Conservation (phyloP, 257 asterid species). For the Rauvolfia tetraphylla region DNA sequence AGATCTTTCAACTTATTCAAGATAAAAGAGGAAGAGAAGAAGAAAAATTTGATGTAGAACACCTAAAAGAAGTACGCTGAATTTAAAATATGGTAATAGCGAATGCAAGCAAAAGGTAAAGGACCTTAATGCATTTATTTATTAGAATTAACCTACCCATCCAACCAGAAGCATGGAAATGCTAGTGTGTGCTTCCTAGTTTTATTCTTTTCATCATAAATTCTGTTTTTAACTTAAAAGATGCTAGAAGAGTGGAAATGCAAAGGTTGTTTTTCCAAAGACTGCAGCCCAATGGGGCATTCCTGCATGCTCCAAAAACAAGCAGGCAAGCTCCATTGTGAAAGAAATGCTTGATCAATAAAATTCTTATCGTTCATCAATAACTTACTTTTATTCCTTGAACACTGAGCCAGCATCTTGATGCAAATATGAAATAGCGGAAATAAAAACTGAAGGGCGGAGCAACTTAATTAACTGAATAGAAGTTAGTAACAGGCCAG, state of each 20-base stretch:
- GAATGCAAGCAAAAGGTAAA: too few relatives aligned
- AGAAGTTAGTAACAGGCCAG: not conserved
- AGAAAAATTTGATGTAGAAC: too few relatives aligned
- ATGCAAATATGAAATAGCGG: not conserved
- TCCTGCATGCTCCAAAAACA: not conserved
- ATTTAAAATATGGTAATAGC: too few relatives aligned
- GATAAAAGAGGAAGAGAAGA: too few relatives aligned
- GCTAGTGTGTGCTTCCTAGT: not conserved
- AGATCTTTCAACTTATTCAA: too few relatives aligned
- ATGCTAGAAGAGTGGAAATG: not conserved
- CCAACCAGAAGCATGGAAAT: too few relatives aligned
- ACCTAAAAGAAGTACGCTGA: too few relatives aligned
- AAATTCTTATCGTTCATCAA: not conserved
- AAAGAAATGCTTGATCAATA: not conserved
- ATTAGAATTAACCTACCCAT: too few relatives aligned
- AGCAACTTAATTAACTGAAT: not conserved
- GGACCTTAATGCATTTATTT: too few relatives aligned
- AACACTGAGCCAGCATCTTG: not conserved
- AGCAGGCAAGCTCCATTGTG: not conserved
- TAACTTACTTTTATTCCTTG: not conserved
- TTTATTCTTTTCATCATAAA: not conserved
- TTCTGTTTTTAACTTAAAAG: not conserved
- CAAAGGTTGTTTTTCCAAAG: not conserved
- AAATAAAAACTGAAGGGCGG: not conserved
- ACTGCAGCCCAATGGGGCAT: too few relatives aligned